These are phyloP conservation scores for Thymus quinquecostatus DNA, from an alignment of 257 asterid genomes.

Conservation along the genomic window DNA sequence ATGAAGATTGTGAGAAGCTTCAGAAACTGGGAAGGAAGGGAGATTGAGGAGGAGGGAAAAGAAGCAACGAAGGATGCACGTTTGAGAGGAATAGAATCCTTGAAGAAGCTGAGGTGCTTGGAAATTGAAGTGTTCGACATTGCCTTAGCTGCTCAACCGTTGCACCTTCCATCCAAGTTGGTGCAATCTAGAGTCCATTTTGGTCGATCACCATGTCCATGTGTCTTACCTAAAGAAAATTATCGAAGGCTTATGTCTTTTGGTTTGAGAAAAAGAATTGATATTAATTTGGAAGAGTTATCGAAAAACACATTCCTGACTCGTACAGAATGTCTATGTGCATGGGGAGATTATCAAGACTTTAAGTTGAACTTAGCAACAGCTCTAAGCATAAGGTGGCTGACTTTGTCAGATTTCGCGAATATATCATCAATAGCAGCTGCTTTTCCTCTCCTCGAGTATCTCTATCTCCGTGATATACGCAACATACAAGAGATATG, in stretches of 20 bases:
- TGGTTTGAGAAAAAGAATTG: too few relatives aligned
- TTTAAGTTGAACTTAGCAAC: too few relatives aligned
- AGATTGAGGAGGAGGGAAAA: neutral
- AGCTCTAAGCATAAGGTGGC: neutral
- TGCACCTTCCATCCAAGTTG: neutral
- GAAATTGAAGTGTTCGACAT: neutral
- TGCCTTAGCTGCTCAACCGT: neutral
- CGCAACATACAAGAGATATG: constrained; percentile 1
- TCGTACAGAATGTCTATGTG: neutral
- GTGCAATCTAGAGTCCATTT: neutral
- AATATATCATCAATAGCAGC: too few relatives aligned
- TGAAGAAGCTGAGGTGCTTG: constrained; percentile 1
- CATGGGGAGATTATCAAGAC: neutral
- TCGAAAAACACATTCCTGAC: neutral
- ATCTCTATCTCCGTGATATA: neutral
- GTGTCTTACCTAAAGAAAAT: neutral
- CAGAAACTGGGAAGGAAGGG: constrained; percentile 8
- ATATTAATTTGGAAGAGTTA: neutral
- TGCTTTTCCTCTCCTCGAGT: too few relatives aligned
- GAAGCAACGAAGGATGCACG: neutral
- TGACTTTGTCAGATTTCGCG: neutral
- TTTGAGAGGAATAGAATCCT: constrained; percentile 6
- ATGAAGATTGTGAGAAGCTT: neutral
- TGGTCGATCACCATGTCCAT: too few relatives aligned
- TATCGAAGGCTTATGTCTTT: neutral